Conservation (phyloP, 441 rosid genomes). For the Dalechampia spathulata region DNA sequence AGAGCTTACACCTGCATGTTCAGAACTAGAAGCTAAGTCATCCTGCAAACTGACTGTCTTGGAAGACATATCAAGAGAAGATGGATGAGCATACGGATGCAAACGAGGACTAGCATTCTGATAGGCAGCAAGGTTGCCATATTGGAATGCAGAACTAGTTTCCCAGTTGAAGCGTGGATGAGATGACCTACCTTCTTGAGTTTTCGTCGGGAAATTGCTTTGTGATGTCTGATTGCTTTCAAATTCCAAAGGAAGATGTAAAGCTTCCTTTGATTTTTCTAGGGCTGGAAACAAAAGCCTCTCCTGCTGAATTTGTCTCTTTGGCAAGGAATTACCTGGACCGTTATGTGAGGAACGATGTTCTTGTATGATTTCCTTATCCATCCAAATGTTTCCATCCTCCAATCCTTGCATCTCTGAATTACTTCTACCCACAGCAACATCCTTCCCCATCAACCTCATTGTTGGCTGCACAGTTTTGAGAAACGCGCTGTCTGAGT, state of each 20-base stretch:
- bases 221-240: neutral
- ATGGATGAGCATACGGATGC: neutral
- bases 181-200: neutral
- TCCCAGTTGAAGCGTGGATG: slow-evolving; percentile 1
- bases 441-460: slow-evolving; percentile 12
- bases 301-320: neutral
- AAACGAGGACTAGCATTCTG: neutral
- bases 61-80: neutral
- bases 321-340: neutral
- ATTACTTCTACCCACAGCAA: slow-evolving; percentile 4
- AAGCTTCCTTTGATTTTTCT: neutral
- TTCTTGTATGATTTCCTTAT: slow-evolving; percentile 2
- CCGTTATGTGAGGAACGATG: neutral
- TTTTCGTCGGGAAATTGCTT: neutral
- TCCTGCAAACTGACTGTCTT: neutral
- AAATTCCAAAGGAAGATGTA: neutral
- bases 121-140: neutral
- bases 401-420: neutral
- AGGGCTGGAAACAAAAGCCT: neutral
- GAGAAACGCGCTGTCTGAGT: neutral
- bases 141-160: neutral
- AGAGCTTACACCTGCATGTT: neutral
- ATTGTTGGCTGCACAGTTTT: slow-evolving; percentile 6
- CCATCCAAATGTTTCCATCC: slow-evolving; percentile 4
- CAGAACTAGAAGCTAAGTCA: neutral